phyloP scores from a whole-genome alignment of 768 basidiomycete species.

The Russula vinacea region DNA sequence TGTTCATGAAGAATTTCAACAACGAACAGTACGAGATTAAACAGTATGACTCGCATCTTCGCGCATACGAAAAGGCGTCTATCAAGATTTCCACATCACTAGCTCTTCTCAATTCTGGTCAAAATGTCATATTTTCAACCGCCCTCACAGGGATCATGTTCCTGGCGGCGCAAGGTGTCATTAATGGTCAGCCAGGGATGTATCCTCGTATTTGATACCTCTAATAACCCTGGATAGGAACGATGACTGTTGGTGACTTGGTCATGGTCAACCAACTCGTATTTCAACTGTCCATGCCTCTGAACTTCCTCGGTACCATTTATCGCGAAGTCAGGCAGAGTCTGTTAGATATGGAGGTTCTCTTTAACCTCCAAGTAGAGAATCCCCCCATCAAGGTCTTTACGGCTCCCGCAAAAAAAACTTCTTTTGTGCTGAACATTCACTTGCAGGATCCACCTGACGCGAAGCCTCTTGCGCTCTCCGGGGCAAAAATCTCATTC shows the following conservation, averaged over 20 bases:
- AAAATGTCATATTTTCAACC: slow-evolving; percentile 93
- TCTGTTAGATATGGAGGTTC: slow-evolving; percentile 92
- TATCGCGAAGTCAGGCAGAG: slow-evolving; percentile 97
- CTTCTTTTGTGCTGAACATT: background rate
- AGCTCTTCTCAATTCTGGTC: slow-evolving; percentile 91
- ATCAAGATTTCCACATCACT: slow-evolving; percentile 94
- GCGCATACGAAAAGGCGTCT: slow-evolving; percentile 84
- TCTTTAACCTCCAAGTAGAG: slow-evolving; percentile 86
- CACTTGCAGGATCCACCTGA: slow-evolving; percentile 57
- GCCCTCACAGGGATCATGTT: slow-evolving; percentile 96
- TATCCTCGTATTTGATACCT: background rate
- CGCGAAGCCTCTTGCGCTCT: slow-evolving; percentile 64
- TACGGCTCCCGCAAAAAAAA: background rate
- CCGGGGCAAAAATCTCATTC: slow-evolving; percentile 87
- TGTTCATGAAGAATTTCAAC: slow-evolving; percentile 79
- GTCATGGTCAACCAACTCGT: slow-evolving; percentile 99
- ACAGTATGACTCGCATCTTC: slow-evolving; percentile 88
- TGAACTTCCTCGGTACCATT: slow-evolving; percentile 96
- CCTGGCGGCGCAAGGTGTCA: slow-evolving; percentile 89
- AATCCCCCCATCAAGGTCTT: slow-evolving; percentile 63
- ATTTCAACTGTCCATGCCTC: slow-evolving; percentile 92
- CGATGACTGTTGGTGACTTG: slow-evolving; percentile 97
- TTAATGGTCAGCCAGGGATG: slow-evolving; percentile 60
- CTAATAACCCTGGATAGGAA: slow-evolving; percentile 50
- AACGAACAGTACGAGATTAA: slow-evolving; percentile 89